Conservation (phyloP, 352 stramenopile species). For the Globisporangium lucens region DNA sequence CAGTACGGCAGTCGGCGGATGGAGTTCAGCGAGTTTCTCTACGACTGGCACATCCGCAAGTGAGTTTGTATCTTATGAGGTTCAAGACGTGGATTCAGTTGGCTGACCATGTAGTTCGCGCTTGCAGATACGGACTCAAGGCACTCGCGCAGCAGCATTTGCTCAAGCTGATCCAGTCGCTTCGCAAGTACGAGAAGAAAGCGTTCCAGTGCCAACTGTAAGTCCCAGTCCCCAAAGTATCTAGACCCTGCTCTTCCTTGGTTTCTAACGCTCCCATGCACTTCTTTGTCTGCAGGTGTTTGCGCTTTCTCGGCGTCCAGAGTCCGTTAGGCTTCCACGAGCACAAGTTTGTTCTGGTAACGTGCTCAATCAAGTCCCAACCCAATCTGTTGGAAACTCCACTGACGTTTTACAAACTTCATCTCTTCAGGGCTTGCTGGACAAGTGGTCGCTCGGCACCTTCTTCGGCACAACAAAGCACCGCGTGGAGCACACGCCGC, state of each 20-base stretch:
- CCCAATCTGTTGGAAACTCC: background rate
- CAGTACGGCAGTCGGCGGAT: conserved; percentile 74
- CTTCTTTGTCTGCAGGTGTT: conserved; percentile 24
- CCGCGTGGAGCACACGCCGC: conserved; percentile 46
- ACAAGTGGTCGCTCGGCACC: conserved; percentile 58
- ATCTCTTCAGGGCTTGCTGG: conserved; percentile 34
- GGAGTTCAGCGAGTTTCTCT: conserved; percentile 82
- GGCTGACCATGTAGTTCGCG: background rate
- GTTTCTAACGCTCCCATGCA: background rate
- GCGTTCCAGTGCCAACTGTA: conserved; percentile 63
- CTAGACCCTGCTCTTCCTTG: background rate
- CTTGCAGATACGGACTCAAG: conserved; percentile 56
- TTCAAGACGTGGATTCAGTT: background rate
- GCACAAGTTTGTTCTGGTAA: conserved; percentile 75
- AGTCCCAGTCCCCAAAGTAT: conserved; percentile 9
- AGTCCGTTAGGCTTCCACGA: conserved; percentile 64
- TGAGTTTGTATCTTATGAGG: conserved; percentile 17
- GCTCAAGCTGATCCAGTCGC: conserved; percentile 74
- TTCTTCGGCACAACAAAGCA: conserved; percentile 53
- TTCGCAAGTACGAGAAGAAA: conserved; percentile 72
- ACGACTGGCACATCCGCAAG: conserved; percentile 84
- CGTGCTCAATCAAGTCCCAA: background rate
- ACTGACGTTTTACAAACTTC: background rate
- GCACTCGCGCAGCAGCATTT: conserved; percentile 68
- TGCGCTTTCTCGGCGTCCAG: conserved; percentile 71